Evolutionary conservation across 208 protist species (phyloP), one percentile per base, ranked within the genome.

Genomic region (Entamoeba moshkovskii): DNA sequence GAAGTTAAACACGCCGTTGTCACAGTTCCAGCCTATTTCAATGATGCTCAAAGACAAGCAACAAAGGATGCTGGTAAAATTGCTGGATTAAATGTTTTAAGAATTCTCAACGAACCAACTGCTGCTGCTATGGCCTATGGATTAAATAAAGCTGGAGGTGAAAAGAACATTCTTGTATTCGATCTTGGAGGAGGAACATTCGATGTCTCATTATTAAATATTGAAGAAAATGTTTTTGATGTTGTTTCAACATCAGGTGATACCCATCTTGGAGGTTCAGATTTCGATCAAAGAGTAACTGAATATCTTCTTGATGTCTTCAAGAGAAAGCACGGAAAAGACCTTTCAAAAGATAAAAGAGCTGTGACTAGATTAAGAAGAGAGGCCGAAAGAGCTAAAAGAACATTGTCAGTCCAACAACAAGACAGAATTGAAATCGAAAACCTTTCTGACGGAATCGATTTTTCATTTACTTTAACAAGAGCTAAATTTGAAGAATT

Each of bases 51-150:
- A 95, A 95, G 98, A 91, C 96, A 98, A 95, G 97, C 98, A 52
- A 98, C 97, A 66, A 98, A 98, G 94, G 97, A 98, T 94, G 97
- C 97, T 66, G 97, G 97, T 66, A 94, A 95, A 66, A 98, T 98
- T 94, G 95, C 97, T 44, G 97, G 98, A 42, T 93, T 98, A 16
- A 97, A 99, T 59, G 98, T 99, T 45, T 95, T 99, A 92, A 97
- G 99, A 96, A 99, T 99, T 96, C 99, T 99, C 96, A 99, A 99
- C 97, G 99, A 99, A 97, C 99, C 99, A 46, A 99, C 99, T 45
- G 98, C 99, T 1, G 98, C 99, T 45, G 98, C 99, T 93, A 98
- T 99, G 95, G 98, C 99, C 3, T 99, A 99, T 93, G 95, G 95
- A 42, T 46, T 96, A 96, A 98, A 98, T 94, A 97, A 99, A 46